phyloP scores from a whole-genome alignment of 2,329 filamentous ascomycete genomes.

The Hypoxylon sp. region DNA sequence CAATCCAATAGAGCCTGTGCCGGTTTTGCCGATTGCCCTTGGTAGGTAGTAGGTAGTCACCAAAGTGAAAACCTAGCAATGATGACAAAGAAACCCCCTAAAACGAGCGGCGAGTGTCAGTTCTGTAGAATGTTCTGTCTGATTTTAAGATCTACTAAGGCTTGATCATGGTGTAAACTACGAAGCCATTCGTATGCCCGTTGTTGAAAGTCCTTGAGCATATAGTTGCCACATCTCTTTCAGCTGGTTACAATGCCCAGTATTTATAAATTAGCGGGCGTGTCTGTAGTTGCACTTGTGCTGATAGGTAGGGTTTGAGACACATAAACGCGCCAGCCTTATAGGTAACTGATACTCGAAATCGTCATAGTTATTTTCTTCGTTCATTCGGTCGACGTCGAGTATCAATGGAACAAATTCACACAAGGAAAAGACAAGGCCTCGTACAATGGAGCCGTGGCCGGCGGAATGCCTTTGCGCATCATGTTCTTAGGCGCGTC shows the following conservation, averaged over 20 bases:
- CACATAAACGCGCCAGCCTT: background rate
- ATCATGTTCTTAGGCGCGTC: conserved; percentile 51
- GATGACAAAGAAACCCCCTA: background rate
- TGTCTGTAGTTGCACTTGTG: conserved; percentile 20
- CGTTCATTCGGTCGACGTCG: conserved; percentile 42
- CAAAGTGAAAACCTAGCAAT: conserved; percentile 10
- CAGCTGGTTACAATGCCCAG: conserved; percentile 28
- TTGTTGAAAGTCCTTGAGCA: conserved; percentile 13
- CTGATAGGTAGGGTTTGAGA: conserved; percentile 33
- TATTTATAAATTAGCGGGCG: conserved; percentile 32
- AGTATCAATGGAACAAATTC: conserved; percentile 40
- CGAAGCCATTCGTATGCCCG: conserved; percentile 3
- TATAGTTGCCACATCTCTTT: background rate
- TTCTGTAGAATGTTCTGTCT: background rate
- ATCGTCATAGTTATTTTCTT: conserved; percentile 37
- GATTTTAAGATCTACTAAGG: conserved; percentile 5
- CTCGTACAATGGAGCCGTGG: conserved; percentile 30
- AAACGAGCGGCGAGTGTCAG: background rate
- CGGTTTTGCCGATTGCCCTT: conserved; percentile 36
- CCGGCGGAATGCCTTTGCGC: conserved; percentile 47
- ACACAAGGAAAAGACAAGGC: conserved; percentile 15
- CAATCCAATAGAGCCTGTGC: conserved; percentile 27
- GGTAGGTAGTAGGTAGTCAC: background rate
- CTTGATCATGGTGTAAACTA: conserved; percentile 20
- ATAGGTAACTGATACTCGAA: conserved; percentile 22